Evolutionary conservation across 805 yeast genomes (phyloP).

Genomic region (Saccharomycopsis malanga): DNA sequence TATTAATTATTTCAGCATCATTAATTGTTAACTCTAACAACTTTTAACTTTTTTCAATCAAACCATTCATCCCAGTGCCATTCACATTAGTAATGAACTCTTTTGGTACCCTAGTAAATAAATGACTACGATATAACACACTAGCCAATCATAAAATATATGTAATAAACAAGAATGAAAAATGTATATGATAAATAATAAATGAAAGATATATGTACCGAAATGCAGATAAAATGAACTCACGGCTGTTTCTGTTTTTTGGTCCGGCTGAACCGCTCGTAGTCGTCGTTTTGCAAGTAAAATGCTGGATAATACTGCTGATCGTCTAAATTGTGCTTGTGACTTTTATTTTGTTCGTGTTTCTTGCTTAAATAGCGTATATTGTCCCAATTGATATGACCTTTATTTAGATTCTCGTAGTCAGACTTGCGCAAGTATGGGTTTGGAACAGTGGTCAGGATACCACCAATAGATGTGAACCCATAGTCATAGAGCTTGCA

Average conservation of each 20-base stretch:
- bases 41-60: no score
- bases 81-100: no score
- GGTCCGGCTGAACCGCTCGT: slow-evolving; percentile 20
- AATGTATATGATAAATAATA: no score
- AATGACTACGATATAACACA: no score
- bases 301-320: slow-evolving; percentile 20
- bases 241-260: neutral
- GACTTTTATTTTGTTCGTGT: neutral
- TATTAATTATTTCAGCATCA: no score
- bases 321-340: neutral
- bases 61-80: no score
- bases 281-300: slow-evolving; percentile 19
- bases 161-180: no score
- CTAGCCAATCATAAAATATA: no score
- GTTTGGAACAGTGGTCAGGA: slow-evolving; percentile 61
- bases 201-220: no score
- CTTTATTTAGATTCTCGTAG: slow-evolving; percentile 3
- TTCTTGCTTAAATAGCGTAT: slow-evolving; percentile 2
- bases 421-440: slow-evolving; percentile 41
- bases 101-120: no score
- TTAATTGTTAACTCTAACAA: no score
- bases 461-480: slow-evolving; percentile 85
- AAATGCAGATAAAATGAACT: no score
- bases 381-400: neutral
- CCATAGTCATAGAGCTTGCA: slow-evolving; percentile 77